phyloP scores from a whole-genome alignment of 352 stramenopile genomes.

The Pythium dissimile region DNA sequence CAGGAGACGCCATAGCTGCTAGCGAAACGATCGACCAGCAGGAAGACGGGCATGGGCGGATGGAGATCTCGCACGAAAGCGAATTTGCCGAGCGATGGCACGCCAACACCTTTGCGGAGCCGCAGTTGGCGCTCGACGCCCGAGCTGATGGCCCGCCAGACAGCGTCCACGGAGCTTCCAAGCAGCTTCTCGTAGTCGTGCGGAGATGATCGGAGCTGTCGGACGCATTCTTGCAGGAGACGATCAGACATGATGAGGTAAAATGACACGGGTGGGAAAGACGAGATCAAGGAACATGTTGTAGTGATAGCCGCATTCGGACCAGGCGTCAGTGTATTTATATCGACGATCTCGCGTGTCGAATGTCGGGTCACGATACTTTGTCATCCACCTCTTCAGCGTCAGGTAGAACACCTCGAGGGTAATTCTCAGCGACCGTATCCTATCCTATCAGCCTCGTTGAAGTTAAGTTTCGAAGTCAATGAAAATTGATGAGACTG shows the following conservation, averaged over 20 bases:
- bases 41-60: conserved; percentile 33
- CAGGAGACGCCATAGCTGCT: conserved; percentile 36
- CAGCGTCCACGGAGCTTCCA: conserved; percentile 30
- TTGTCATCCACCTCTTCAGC: too few species aligned
- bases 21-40: conserved; percentile 49
- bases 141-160: conserved; percentile 42
- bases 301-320: too few species aligned
- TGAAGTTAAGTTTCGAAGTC: too few species aligned
- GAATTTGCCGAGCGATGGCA: conserved; percentile 55
- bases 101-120: conserved; percentile 30
- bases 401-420: too few species aligned
- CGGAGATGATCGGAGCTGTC: conserved; percentile 38
- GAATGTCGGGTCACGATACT: too few species aligned
- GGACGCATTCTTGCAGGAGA: conserved; percentile 43
- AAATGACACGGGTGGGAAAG: not conserved
- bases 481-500: too few species aligned
- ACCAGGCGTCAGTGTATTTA: too few species aligned
- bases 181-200: conserved; percentile 68
- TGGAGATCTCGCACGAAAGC: conserved; percentile 44
- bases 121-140: conserved; percentile 40
- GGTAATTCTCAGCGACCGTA: too few species aligned
- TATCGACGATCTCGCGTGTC: too few species aligned
- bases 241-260: not conserved
- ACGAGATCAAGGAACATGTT: too few species aligned
- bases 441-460: too few species aligned